Conservation (phyloP, 352 stramenopile species). For the Globisporangium splendens region DNA sequence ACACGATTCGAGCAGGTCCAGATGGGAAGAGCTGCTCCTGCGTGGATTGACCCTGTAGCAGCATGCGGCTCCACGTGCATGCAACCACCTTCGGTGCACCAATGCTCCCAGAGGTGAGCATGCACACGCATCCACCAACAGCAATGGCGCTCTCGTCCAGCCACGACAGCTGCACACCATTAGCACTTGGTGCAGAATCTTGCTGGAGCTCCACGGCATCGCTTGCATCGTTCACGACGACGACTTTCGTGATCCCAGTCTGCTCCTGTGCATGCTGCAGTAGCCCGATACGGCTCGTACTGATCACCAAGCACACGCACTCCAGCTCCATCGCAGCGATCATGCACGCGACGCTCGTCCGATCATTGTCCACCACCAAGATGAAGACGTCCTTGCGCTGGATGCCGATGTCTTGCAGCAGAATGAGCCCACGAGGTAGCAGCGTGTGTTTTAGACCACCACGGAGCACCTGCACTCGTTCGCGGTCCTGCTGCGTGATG, state of each 20-base stretch:
- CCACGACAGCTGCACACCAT: slow-evolving; percentile 23
- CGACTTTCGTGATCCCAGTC: slow-evolving; percentile 54
- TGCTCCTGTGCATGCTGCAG: slow-evolving; percentile 46
- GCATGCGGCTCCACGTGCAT: slow-evolving; percentile 74
- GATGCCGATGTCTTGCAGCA: slow-evolving; percentile 37
- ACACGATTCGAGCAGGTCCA: slow-evolving; percentile 60
- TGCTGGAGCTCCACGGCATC: slow-evolving; percentile 19
- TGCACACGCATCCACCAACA: slow-evolving; percentile 47
- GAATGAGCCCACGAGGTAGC: slow-evolving; percentile 40
- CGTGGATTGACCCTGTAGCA: slow-evolving; percentile 74
- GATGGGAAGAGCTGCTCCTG: slow-evolving; percentile 70
- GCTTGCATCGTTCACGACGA: slow-evolving; percentile 42
- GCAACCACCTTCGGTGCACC: slow-evolving; percentile 72
- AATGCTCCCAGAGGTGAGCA: slow-evolving; percentile 84
- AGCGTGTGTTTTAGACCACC: slow-evolving; percentile 41
- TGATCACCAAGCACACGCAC: slow-evolving; percentile 52
- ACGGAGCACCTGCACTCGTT: slow-evolving; percentile 28
- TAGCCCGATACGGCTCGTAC: slow-evolving; percentile 42
- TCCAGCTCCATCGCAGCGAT: slow-evolving; percentile 62
- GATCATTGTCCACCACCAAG: slow-evolving; percentile 71
- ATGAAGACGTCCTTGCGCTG: slow-evolving; percentile 44
- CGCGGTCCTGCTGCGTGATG: slow-evolving; percentile 12
- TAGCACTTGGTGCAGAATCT: background rate
- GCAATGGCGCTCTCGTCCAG: slow-evolving; percentile 25
- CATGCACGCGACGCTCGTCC: slow-evolving; percentile 69